phyloP scores from a whole-genome alignment of 306 rosid genomes.

The Malus asiatica region DNA sequence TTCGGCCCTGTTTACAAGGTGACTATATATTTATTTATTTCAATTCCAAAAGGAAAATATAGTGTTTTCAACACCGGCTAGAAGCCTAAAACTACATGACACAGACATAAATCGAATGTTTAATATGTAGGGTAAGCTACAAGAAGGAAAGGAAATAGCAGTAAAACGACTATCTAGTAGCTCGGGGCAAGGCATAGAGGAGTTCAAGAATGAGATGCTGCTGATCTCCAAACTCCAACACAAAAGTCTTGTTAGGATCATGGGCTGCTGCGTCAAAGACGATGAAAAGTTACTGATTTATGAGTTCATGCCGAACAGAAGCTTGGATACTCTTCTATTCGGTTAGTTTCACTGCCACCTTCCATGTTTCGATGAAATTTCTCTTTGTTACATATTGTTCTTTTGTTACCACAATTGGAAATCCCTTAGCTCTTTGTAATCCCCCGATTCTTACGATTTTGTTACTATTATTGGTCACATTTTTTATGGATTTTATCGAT shows the following conservation, averaged over 20 bases:
- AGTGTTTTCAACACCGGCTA: not conserved
- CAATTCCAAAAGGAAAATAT: not conserved
- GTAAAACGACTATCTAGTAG: constrained; percentile 28
- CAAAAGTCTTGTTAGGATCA: constrained; percentile 31
- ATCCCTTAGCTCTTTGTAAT: too few relatives aligned
- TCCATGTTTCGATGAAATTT: not conserved
- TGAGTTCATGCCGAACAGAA: constrained; percentile 36
- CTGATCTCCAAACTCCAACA: constrained; percentile 33
- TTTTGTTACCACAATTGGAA: too few relatives aligned
- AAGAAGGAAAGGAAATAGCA: constrained; percentile 28
- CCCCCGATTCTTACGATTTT: not conserved
- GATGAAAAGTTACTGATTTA: constrained; percentile 30
- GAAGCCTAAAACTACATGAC: not conserved
- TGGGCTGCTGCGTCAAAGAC: constrained; percentile 26
- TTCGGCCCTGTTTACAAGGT: constrained; percentile 28
- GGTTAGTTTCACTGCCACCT: constrained; percentile 5
- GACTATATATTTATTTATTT: not conserved
- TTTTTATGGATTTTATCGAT: not conserved
- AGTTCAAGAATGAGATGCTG: constrained; percentile 29
- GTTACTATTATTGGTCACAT: not conserved
- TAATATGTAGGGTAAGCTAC: constrained; percentile 23
- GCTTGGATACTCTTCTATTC: constrained; percentile 26
- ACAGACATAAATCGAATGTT: not conserved
- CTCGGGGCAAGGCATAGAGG: constrained; percentile 32
- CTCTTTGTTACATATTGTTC: not conserved